A percentile compares a stretch with the other conserved stretches of the same genome.
Evolutionary conservation across 768 basidiomycete species (phyloP).

Genomic region (Tephrocybe sp.): DNA sequence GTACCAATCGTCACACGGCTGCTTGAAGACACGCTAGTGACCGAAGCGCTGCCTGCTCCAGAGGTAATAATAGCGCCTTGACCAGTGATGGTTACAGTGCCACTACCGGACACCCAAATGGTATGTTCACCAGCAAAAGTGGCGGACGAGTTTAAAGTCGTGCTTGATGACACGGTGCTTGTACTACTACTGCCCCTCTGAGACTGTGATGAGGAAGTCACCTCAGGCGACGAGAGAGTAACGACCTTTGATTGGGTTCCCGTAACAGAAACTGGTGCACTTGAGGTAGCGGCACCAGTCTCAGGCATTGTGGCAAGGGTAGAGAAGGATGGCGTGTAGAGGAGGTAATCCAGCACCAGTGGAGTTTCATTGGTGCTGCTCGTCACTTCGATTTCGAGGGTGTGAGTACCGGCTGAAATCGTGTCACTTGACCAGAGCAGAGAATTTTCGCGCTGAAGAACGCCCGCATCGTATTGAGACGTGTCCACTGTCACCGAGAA

Average conservation of each 20-base stretch:
- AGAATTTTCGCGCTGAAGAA: neutral
- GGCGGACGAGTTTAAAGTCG: neutral
- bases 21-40: neutral
- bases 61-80: neutral
- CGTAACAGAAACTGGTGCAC: neutral
- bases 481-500: neutral
- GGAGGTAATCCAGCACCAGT: neutral
- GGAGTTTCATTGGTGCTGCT: neutral
- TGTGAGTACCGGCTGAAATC: neutral
- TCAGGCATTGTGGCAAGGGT: neutral
- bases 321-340: neutral
- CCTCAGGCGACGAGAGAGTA: neutral
- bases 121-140: neutral
- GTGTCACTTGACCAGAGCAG: slow-evolving; percentile 1
- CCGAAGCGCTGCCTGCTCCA: neutral
- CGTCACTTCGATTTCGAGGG: neutral
- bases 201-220: neutral
- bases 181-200: neutral
- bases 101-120: no score
- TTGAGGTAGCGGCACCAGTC: neutral
- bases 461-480: neutral
- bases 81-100: neutral
- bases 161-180: neutral
- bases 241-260: neutral
- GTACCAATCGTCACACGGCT: neutral